Conservation (phyloP, 441 rosid genomes). For the Sinapis alba region DNA sequence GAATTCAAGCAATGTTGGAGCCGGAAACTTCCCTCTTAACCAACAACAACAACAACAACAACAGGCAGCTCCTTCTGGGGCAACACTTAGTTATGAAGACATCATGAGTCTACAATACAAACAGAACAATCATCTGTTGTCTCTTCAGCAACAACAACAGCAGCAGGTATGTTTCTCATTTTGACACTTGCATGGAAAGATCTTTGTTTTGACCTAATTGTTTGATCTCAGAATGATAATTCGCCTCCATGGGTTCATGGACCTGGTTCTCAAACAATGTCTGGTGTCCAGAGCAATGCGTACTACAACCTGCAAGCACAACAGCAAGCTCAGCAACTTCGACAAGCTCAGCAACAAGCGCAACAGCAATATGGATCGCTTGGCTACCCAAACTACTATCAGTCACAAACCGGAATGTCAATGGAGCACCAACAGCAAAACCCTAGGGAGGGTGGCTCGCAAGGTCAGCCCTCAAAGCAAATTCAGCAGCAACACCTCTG, state of each 20-base stretch:
- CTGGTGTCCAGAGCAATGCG: slow-evolving; percentile 64
- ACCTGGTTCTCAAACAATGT: slow-evolving; percentile 71
- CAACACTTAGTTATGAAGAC: slow-evolving; percentile 26
- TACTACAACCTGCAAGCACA: slow-evolving; percentile 92
- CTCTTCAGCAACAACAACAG: slow-evolving; percentile 19
- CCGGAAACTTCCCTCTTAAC: slow-evolving; percentile 65
- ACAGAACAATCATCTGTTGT: slow-evolving; percentile 12
- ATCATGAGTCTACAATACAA: slow-evolving; percentile 14
- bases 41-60: slow-evolving; percentile 21
- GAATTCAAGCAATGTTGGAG: slow-evolving; percentile 64
- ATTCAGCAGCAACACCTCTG: slow-evolving; percentile 81
- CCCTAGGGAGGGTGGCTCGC: slow-evolving; percentile 67
- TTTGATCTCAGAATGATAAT: slow-evolving; percentile 65
- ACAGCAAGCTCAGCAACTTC: slow-evolving; percentile 78
- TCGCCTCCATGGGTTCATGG: slow-evolving; percentile 84
- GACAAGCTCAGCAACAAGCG: slow-evolving; percentile 70
- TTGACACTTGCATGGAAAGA: not conserved
- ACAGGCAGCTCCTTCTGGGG: slow-evolving; percentile 1
- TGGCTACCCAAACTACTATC: slow-evolving; percentile 85
- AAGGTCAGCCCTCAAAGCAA: slow-evolving; percentile 80
- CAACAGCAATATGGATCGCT: slow-evolving; percentile 69
- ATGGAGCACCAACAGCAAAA: slow-evolving; percentile 74
- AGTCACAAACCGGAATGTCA: slow-evolving; percentile 65
- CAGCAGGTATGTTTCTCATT: slow-evolving; percentile 17
- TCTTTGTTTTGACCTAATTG: not conserved